Conservation (phyloP, 2,329 filamentous ascomycete species). For the Talaromyces sp. region DNA sequence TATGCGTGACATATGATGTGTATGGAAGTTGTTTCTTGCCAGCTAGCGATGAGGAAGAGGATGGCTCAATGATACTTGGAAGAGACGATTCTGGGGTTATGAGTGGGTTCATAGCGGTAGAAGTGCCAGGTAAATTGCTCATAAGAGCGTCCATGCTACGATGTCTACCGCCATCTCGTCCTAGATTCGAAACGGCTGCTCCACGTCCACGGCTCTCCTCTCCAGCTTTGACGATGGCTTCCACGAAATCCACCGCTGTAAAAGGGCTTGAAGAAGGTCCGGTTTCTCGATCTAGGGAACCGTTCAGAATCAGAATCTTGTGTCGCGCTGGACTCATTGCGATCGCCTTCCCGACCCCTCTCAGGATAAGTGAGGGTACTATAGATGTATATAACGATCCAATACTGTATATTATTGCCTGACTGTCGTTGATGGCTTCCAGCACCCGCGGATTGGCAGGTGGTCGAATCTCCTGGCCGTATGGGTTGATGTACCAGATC, state of each 20-base stretch:
- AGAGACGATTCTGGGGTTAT: neutral
- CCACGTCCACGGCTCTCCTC: constrained; percentile 59
- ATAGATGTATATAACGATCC: constrained; percentile 91
- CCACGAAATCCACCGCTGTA: constrained; percentile 75
- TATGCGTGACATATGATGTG: constrained; percentile 71
- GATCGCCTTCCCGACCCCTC: constrained; percentile 67
- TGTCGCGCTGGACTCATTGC: constrained; percentile 51
- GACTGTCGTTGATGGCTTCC: constrained; percentile 60
- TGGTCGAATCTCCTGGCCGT: constrained; percentile 91
- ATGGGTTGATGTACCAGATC: constrained; percentile 97
- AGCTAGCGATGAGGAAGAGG: neutral
- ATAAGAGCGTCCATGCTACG: constrained; percentile 9
- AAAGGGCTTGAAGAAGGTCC: constrained; percentile 64
- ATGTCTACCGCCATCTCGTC: neutral
- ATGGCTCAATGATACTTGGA: constrained; percentile 16
- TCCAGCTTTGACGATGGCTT: constrained; percentile 71
- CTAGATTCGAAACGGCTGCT: neutral
- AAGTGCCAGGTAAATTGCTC: constrained; percentile 9
- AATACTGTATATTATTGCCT: constrained; percentile 81
- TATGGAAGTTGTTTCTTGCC: constrained; percentile 47
- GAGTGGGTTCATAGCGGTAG: neutral
- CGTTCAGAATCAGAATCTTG: constrained; percentile 83
- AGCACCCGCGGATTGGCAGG: constrained; percentile 77
- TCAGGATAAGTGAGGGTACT: constrained; percentile 74
- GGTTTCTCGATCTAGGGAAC: constrained; percentile 79